These are phyloP conservation scores for Pestalotiopsis sp. DNA, from an alignment of 2,329 filamentous ascomycete species.

Conservation along the genomic window DNA sequence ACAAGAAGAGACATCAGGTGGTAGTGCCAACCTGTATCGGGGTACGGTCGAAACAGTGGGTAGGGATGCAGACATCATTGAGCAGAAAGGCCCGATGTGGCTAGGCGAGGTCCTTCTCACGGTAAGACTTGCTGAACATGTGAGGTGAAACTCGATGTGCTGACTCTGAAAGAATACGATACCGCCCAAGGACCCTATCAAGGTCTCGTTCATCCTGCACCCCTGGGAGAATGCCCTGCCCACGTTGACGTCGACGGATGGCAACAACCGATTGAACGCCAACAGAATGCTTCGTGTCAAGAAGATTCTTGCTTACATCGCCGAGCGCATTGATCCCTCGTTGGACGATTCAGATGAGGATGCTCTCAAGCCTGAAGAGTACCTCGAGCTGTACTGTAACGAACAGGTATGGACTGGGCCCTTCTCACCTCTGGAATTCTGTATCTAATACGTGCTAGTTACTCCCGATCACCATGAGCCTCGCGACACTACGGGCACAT, in stretches of 20 bases:
- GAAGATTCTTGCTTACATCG: conserved; percentile 91
- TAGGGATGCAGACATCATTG: conserved; percentile 78
- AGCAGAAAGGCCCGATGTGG: conserved; percentile 89
- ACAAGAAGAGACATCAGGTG: conserved; percentile 69
- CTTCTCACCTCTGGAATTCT: not conserved
- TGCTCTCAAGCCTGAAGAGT: conserved; percentile 80
- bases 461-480: conserved; percentile 81
- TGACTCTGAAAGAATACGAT: conserved; percentile 65
- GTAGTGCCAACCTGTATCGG: conserved; percentile 84
- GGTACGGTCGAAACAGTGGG: conserved; percentile 82
- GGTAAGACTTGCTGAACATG: conserved; percentile 40
- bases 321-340: conserved; percentile 84
- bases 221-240: conserved; percentile 78
- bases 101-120: conserved; percentile 82
- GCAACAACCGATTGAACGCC: conserved; percentile 89
- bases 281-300: conserved; percentile 95
- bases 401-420: conserved; percentile 68
- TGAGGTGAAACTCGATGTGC: not conserved
- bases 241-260: conserved; percentile 72
- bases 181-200: conserved; percentile 87
- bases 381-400: conserved; percentile 93
- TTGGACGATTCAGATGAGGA: conserved; percentile 60
- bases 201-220: conserved; percentile 91
- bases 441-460: conserved; percentile 44
- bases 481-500: conserved; percentile 90